Percentiles rank a stretch among this genome's conserved stretches.
phyloP scores from a whole-genome alignment of 1,284 basidiomycete species.

The Pseudozyma flocculosa region DNA sequence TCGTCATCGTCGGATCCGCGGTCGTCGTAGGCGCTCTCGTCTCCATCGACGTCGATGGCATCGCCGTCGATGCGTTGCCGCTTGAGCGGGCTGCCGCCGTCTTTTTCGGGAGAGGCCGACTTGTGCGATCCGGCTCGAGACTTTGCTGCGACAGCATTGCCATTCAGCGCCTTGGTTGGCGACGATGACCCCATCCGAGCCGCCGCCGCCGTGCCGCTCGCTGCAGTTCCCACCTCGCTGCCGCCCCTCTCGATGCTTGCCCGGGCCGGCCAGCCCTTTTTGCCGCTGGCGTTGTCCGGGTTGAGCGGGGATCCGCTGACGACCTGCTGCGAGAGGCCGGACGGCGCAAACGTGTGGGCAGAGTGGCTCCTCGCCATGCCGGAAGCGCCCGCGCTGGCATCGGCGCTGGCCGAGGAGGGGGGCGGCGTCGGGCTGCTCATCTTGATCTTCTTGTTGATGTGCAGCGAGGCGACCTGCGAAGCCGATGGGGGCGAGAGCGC shows the following conservation, averaged over 20 bases:
- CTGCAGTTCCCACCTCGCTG: neutral
- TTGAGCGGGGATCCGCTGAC: conserved; percentile 33
- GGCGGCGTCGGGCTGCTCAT: conserved; percentile 33
- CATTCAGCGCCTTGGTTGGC: too few species aligned
- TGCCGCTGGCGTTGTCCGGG: conserved; percentile 4
- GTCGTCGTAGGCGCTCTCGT: conserved; percentile 8
- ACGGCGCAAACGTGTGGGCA: conserved; percentile 30
- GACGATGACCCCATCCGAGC: neutral
- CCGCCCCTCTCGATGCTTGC: neutral
- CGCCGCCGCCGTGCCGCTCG: neutral
- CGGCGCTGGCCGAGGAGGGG: conserved; percentile 1
- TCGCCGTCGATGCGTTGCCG: neutral
- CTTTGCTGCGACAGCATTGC: neutral
- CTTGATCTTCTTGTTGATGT: conserved; percentile 36
- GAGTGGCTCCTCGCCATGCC: conserved; percentile 23
- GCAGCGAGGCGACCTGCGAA: conserved; percentile 13
- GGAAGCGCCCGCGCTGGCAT: neutral
- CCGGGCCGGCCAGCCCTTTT: neutral
- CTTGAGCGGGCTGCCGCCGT: too few species aligned
- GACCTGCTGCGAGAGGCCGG: conserved; percentile 19
- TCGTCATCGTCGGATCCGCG: conserved; percentile 11
- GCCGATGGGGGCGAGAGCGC: conserved; percentile 22
- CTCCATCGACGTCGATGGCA: conserved; percentile 4
- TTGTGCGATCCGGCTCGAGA: neutral
- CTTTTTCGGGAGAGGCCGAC: neutral